phyloP scores from a whole-genome alignment of 208 protist genomes.

The Sergeia podlipaevii region DNA sequence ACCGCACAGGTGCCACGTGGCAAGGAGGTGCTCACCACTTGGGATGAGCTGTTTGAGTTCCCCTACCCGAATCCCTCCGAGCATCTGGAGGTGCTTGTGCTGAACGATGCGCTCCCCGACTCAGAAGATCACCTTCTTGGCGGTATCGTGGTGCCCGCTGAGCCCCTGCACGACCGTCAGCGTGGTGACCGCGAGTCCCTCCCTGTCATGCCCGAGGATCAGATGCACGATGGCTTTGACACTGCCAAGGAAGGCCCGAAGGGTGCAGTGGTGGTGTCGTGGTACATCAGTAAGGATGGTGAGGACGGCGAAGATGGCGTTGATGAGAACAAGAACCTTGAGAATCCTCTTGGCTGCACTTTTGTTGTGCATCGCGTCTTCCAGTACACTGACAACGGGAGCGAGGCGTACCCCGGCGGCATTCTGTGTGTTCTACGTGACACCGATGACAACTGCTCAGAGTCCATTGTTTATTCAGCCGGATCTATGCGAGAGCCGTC shows the following conservation, averaged over 20 bases:
- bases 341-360: conserved; percentile 59
- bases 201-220: conserved; percentile 58
- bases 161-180: conserved; percentile 56
- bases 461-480: conserved; percentile 66
- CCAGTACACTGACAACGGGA: conserved; percentile 88
- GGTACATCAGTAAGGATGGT: conserved; percentile 72
- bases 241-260: conserved; percentile 63
- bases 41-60: conserved; percentile 90
- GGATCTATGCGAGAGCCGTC: conserved; percentile 47
- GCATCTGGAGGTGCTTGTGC: conserved; percentile 73
- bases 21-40: conserved; percentile 54
- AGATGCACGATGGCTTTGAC: conserved; percentile 58
- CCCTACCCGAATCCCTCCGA: conserved; percentile 80
- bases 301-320: conserved; percentile 26
- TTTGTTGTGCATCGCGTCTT: conserved; percentile 84
- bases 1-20: conserved; percentile 79
- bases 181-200: conserved; percentile 73
- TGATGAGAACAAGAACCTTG: conserved; percentile 65
- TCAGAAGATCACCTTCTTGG: conserved; percentile 65
- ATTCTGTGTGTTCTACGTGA: conserved; percentile 85
- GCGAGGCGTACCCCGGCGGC: conserved; percentile 54
- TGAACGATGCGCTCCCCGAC: conserved; percentile 66
- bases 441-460: conserved; percentile 87
- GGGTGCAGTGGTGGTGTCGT: conserved; percentile 72
- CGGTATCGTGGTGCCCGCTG: conserved; percentile 61